Conservation (phyloP, 1,284 basidiomycete species). For the Tremellales sp. region DNA sequence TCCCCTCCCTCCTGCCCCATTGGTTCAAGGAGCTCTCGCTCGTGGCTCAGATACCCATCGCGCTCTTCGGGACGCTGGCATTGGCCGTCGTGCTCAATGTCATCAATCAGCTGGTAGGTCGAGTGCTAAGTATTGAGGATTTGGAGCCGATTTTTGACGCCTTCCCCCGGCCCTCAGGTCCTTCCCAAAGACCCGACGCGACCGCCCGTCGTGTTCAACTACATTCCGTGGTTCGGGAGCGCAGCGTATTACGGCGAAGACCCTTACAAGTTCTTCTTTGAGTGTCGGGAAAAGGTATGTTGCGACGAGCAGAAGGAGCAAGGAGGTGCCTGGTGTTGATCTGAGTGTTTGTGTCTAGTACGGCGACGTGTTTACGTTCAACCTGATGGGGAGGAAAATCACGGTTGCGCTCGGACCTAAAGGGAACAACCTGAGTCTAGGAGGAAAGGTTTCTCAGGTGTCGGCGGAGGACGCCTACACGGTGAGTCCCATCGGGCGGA, state of each 20-base stretch:
- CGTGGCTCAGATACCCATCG: slow-evolving; percentile 12
- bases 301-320: too few species aligned
- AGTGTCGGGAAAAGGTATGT: slow-evolving; percentile 75
- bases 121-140: too few species aligned
- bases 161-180: background rate
- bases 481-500: slow-evolving; percentile 50
- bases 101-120: slow-evolving; percentile 58
- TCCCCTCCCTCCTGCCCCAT: background rate
- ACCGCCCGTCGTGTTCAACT: slow-evolving; percentile 76
- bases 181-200: slow-evolving; percentile 56
- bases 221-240: slow-evolving; percentile 70
- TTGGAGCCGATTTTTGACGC: too few species aligned
- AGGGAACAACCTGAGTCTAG: slow-evolving; percentile 91
- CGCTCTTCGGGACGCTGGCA: slow-evolving; percentile 33
- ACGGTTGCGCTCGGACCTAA: slow-evolving; percentile 89
- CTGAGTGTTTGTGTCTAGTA: slow-evolving; percentile 46
- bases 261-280: slow-evolving; percentile 70
- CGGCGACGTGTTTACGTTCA: slow-evolving; percentile 86
- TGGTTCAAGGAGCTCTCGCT: slow-evolving; percentile 18
- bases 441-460: slow-evolving; percentile 86
- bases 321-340: too few species aligned
- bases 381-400: slow-evolving; percentile 80
- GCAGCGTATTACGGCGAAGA: slow-evolving; percentile 74
- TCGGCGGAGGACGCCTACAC: slow-evolving; percentile 97
- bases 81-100: slow-evolving; percentile 58